These are phyloP conservation scores for Vigna trinervia DNA, from an alignment of 306 rosid species.

Conservation along the genomic window DNA sequence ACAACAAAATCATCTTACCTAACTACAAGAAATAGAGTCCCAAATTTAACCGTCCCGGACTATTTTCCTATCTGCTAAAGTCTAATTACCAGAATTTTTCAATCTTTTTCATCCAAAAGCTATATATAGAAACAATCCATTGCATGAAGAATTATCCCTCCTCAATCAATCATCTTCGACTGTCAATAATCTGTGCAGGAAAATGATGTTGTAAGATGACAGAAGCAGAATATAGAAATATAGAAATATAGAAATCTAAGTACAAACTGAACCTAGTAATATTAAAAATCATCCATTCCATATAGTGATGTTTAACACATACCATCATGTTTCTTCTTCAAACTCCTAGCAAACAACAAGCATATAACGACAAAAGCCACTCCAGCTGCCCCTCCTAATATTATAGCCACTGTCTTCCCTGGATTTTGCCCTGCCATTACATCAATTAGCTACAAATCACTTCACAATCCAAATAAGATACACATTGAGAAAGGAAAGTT, in stretches of 20 bases:
- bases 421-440: constrained; percentile 69
- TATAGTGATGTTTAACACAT: constrained; percentile 31
- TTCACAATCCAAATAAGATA: neutral
- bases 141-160: constrained; percentile 54
- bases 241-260: neutral
- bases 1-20: constrained; percentile 53
- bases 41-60: constrained; percentile 39
- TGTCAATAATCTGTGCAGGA: constrained; percentile 80
- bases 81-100: constrained; percentile 55
- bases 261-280: constrained; percentile 4
- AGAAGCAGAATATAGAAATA: constrained; percentile 32
- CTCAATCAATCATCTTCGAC: constrained; percentile 46
- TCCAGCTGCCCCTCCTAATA: constrained; percentile 91
- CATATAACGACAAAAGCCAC: constrained; percentile 86
- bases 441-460: constrained; percentile 41
- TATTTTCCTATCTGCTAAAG: constrained; percentile 45
- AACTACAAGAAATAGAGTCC: constrained; percentile 54
- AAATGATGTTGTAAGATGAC: constrained; percentile 41
- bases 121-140: constrained; percentile 56
- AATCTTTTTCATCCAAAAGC: constrained; percentile 50
- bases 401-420: constrained; percentile 93
- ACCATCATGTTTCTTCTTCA: constrained; percentile 94
- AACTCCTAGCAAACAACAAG: constrained; percentile 79
- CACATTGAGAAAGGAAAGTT: constrained; percentile 11
- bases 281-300: constrained; percentile 3